Evolutionary conservation across 2,329 filamentous ascomycete genomes (phyloP), one percentile per base, ranked within the genome.

Genomic region (Rhexocercosporidium sp.): DNA sequence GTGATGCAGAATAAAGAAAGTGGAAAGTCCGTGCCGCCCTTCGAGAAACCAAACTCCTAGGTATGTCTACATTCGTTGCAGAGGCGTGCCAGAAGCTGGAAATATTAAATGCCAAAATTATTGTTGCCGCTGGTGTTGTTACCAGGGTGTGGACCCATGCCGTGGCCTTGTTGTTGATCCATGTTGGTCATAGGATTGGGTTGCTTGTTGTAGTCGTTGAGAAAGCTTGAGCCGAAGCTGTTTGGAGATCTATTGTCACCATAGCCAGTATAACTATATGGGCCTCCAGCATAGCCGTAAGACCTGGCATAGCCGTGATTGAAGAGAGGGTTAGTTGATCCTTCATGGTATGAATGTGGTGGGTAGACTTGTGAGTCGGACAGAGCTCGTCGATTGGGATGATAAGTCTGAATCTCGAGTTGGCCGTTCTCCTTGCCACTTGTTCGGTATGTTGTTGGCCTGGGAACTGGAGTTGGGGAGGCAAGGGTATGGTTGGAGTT

Each of bases 281-380:
- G 37, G 18, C 49, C 37, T n/a, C 16, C 54, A 44, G 56, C 60
- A 54, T 54, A 66, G 14, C 60, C 64, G 53, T 68, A 74, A 7
- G 73, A 65, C 31, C 70, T 69, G 20, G 69, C 61, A 54, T 71
- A 71, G n/a, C 56, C 56, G 16, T 73, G 69, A 47, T 67, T 71
- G 65, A 71, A 76, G 12, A 77, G 72, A 20, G 76, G 76, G 37
- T 77, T 77, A 25, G 67, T 69, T 11, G 62, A 54, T 12, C 72
- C 54, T 25, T 76, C 74, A 46, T 73, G 69, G 54, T 73, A 75
- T 25, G 73, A 59, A 34, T 76, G 75, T 20, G 70, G 44, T n/a
- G 74, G 70, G 22, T 71, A 76, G 37, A 72, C 66, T 61, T 73
- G 72, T n/a, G 72, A 68, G 37, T 69, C 64, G 56, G 68, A 64